Evolutionary conservation across 805 yeast genomes (phyloP), one percentile per base, ranked within the genome.

Genomic region (Crinitomyces ghanaensis): DNA sequence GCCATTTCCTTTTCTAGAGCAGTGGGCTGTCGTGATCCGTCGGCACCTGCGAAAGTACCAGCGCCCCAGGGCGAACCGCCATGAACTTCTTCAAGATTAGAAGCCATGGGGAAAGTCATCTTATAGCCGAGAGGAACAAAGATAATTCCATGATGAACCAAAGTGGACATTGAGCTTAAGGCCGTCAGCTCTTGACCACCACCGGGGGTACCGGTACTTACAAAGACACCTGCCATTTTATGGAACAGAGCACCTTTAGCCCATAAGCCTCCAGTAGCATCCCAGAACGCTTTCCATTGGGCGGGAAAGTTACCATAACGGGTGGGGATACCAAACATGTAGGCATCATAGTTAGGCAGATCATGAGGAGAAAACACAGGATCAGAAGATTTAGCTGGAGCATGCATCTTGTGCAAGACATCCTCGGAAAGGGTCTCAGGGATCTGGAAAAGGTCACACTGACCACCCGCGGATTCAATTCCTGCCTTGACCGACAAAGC

Each of bases 61-160:
- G 93, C 79, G 54, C 93, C 94, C 84, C 85, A 83, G 29, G 93
- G 72, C 15, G 85, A 70, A 36, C 80, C 81, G 43, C 93, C 93
- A 53, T 78, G 93, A 31, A 72, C 66, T 60, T 79, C 84, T 3
- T 66, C 70, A 28, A 76, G 49, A 57, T 65, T 65, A 27, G 79
- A 58, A 42, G 76, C 49, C 44, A 66, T 66, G 7, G 68, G 66
- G 56, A 75, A 76, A 4, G 68, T 62, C 40, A 63, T 54, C 41
- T 65, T 68, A 61, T 74, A 82, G 40, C 93, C 93, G 45, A 81
- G 64, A 40, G 93, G 93, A 30, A 82, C 71, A 54, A 56, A 81
- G 37, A 75, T 66, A 58, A 81, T 64, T 47, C 93, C 93, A 46
- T 81, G 91, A 55, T 82, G 93, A 30, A 65, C 68, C 46, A 77